Base-by-base conservation (phyloP, 2,329 filamentous ascomycete species). In the Xylariomycetidae sp. region DNA sequence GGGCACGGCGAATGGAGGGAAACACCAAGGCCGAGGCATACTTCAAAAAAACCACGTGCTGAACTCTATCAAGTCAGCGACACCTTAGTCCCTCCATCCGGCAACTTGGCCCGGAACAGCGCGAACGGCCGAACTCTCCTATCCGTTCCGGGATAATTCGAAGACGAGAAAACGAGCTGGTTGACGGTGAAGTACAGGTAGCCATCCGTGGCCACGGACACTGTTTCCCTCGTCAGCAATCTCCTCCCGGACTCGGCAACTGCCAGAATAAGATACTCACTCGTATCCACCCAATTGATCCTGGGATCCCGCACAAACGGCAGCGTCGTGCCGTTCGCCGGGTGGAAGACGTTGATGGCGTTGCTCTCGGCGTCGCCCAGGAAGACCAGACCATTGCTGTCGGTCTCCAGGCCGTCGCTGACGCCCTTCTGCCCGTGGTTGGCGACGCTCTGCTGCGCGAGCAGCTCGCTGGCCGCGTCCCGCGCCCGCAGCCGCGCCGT, bases 101-200 rank as follows among this genome's bases (percentile, higher is more conserved):
- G 50, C 13, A 55, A 37, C 29, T 42, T 42, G 5, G 35, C 52
- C 25, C 26, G 42, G 19, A 54, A 54, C 1, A 54, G 33, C 2
- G 41, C 47, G 25, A 50, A 54, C 2, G 50, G 50, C 2, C 44
- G 33, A 6, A 38, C 38, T 15, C 38, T 44, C 25, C 38, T 42
- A 23, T 50, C 39, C 5, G 38, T 40, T 3, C 43, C 32, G 1
- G 46, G 45, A 18, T 41, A 45, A 2, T 32, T 32, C 4, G 29
- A 19, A 10, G 33, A 19, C 4, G 31, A 31, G n/a, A 46, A 31
- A 9, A 41, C 39, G 4, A 72, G 53, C 52, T 73, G 68, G 35
- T 74, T 74, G 23, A 63, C 62, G 1, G 67, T 74, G 40, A 72
- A 73, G 46, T 74, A 73, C 2, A 72, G 44, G 42, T 71, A 68